Conservation (phyloP, 495 filamentous ascomycete species). For the Parachaetomium inaequale region DNA sequence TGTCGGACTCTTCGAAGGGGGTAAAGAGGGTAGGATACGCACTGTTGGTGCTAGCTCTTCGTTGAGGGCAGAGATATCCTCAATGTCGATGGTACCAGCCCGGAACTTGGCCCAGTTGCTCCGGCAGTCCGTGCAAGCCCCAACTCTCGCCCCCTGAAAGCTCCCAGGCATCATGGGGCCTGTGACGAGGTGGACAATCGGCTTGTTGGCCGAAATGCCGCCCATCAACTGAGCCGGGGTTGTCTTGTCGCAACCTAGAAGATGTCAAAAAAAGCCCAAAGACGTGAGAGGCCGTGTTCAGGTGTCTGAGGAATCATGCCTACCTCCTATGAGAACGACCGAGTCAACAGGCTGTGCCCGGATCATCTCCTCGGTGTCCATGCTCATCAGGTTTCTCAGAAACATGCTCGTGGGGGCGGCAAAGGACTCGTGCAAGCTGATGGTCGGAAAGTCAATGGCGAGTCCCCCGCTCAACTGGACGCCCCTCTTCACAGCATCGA, state of each 20-base stretch:
- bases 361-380: slow-evolving; percentile 73
- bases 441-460: slow-evolving; percentile 64
- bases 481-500: slow-evolving; percentile 62
- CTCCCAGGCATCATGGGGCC: slow-evolving; percentile 67
- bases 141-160: slow-evolving; percentile 54
- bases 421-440: slow-evolving; percentile 62
- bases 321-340: slow-evolving; percentile 62
- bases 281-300: background rate
- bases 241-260: slow-evolving; percentile 64
- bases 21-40: slow-evolving; percentile 17
- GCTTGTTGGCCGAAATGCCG: slow-evolving; percentile 66
- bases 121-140: slow-evolving; percentile 65
- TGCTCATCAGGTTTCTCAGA: slow-evolving; percentile 64
- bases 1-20: no score
- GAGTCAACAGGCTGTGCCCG: slow-evolving; percentile 61
- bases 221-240: slow-evolving; percentile 67
- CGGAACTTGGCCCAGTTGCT: slow-evolving; percentile 65
- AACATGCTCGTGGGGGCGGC: slow-evolving; percentile 66
- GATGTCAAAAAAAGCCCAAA: background rate
- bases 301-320: no score
- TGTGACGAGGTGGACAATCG: slow-evolving; percentile 58
- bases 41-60: slow-evolving; percentile 65
- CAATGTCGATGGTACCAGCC: slow-evolving; percentile 58
- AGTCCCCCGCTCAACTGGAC: slow-evolving; percentile 59
- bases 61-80: slow-evolving; percentile 63